A percentile compares a stretch with the other conserved stretches of the same genome.
Evolutionary conservation across 176 grass and related monocot species (phyloP).

Genomic region (Themeda triandra): DNA sequence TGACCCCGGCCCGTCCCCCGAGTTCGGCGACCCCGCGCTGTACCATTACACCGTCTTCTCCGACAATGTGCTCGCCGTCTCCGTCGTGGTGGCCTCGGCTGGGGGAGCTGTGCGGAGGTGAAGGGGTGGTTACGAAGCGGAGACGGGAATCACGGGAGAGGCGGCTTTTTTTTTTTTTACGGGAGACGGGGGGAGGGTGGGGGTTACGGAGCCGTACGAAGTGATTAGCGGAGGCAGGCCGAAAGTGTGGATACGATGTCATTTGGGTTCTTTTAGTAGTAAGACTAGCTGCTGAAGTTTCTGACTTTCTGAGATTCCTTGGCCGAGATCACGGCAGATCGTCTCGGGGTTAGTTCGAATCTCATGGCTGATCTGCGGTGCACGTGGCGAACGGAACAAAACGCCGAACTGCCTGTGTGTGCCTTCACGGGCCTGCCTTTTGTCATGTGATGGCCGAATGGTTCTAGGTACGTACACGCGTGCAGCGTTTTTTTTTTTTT

Average conservation of each 20-base stretch:
- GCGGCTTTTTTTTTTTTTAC: too few relatives aligned
- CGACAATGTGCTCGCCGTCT: constrained; percentile 83
- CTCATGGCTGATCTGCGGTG: background rate
- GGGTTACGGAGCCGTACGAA: too few relatives aligned
- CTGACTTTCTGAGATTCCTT: background rate
- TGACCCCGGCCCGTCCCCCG: constrained; percentile 34
- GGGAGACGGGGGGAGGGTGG: too few relatives aligned
- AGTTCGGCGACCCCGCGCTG: constrained; percentile 48
- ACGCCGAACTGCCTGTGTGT: background rate
- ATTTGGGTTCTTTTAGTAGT: too few relatives aligned
- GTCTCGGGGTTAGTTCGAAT: background rate
- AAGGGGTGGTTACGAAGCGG: too few relatives aligned
- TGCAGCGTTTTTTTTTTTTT: too few relatives aligned
- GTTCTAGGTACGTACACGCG: background rate
- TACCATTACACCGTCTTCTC: constrained; percentile 92
- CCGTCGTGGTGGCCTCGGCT: constrained; percentile 82
- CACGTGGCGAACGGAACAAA: background rate
- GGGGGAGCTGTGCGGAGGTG: too few relatives aligned
- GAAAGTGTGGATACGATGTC: too few relatives aligned
- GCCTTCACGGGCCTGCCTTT: background rate
- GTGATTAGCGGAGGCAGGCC: too few relatives aligned
- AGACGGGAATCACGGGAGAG: too few relatives aligned
- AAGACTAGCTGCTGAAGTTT: background rate
- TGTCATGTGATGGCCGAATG: background rate
- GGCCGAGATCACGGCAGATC: background rate